Conservation (phyloP, 2,329 filamentous ascomycete species). For the Fusarium clavum region DNA sequence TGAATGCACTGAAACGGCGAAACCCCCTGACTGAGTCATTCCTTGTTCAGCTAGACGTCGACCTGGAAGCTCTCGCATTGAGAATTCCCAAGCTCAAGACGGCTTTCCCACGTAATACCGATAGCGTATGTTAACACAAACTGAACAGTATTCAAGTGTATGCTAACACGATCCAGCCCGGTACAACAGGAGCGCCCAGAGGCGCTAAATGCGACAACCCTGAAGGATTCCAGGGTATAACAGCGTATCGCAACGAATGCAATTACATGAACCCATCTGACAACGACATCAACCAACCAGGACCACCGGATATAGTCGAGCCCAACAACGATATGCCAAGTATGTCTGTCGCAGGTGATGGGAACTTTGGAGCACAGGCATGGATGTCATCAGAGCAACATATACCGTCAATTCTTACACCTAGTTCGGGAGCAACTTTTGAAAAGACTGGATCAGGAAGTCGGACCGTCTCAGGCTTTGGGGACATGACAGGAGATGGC, state of each 20-base stretch:
- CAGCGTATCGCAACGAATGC: slow-evolving; percentile 59
- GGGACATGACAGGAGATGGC: slow-evolving; percentile 57
- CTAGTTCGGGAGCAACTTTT: slow-evolving; percentile 50
- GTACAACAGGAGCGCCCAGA: slow-evolving; percentile 31
- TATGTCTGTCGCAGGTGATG: slow-evolving; percentile 36
- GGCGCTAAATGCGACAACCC: slow-evolving; percentile 51
- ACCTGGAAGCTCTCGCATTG: slow-evolving; percentile 79
- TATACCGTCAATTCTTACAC: slow-evolving; percentile 52
- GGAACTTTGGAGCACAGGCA: slow-evolving; percentile 47
- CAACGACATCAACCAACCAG: slow-evolving; percentile 54
- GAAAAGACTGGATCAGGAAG: slow-evolving; percentile 49
- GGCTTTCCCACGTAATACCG: slow-evolving; percentile 64
- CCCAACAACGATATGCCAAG: slow-evolving; percentile 47
- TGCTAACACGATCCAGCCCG: slow-evolving; percentile 48
- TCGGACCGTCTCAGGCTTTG: slow-evolving; percentile 53
- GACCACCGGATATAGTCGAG: slow-evolving; percentile 55
- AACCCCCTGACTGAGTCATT: slow-evolving; percentile 96
- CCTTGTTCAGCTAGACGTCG: slow-evolving; percentile 90
- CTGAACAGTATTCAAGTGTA: not conserved
- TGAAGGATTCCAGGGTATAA: slow-evolving; percentile 55
- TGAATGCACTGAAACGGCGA: slow-evolving; percentile 87
- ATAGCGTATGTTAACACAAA: slow-evolving; percentile 58
- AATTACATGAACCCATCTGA: slow-evolving; percentile 56
- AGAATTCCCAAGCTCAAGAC: slow-evolving; percentile 68
- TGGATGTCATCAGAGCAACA: slow-evolving; percentile 58